Conservation (phyloP, 768 basidiomycete genomes). For the Phallus indusiatus region DNA sequence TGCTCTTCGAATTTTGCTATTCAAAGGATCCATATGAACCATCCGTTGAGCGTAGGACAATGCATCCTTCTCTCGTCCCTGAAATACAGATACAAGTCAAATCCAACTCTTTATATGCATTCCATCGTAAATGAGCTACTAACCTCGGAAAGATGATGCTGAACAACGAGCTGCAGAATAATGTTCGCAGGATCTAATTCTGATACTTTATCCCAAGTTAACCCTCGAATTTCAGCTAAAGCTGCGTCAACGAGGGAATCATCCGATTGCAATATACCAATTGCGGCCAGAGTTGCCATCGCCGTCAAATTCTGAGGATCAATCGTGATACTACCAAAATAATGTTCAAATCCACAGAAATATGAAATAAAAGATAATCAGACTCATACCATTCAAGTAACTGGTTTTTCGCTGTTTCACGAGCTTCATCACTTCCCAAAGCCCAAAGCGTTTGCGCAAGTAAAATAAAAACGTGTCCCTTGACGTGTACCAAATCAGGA, state of each 20-base stretch:
- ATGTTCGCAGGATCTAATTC: conserved; percentile 61
- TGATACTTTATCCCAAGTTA: conserved; percentile 57
- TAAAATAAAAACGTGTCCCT: conserved; percentile 65
- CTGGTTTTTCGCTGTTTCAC: conserved; percentile 66
- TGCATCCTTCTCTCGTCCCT: conserved; percentile 45
- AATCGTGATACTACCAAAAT: conserved; percentile 48
- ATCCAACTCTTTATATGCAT: not conserved
- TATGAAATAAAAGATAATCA: not conserved
- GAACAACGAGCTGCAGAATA: conserved; percentile 60
- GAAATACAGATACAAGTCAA: conserved; percentile 4
- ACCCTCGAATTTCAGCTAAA: conserved; percentile 64
- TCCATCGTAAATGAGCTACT: conserved; percentile 12
- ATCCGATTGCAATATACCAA: conserved; percentile 77
- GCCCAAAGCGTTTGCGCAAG: conserved; percentile 85
- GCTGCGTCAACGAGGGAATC: conserved; percentile 78
- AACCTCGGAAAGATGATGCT: conserved; percentile 70
- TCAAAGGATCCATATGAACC: conserved; percentile 47
- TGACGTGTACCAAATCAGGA: conserved; percentile 36
- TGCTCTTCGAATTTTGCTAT: conserved; percentile 36
- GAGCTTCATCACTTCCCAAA: conserved; percentile 62
- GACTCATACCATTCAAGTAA: conserved; percentile 69
- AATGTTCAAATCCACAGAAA: not conserved
- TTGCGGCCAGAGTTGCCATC: conserved; percentile 78
- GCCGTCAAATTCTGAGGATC: conserved; percentile 75
- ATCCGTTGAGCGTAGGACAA: conserved; percentile 46